Evolutionary conservation across 805 yeast genomes (phyloP), one percentile per base, ranked within the genome.

Genomic region (Suhomyces sp.): DNA sequence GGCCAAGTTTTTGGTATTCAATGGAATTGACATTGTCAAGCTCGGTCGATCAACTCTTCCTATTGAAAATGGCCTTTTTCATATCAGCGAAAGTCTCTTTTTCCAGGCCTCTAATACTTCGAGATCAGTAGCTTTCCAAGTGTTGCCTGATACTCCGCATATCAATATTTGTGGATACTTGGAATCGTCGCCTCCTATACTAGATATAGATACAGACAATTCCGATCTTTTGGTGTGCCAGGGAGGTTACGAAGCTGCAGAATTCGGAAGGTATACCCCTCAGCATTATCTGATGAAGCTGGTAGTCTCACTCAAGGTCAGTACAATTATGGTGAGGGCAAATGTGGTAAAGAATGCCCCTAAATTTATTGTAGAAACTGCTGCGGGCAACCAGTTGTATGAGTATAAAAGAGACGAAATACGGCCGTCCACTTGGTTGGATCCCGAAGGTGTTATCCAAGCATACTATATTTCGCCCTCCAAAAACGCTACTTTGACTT

Each of bases 241-340:
- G 47, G 76, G 76, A 12, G 75, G 75, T 1, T 65, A 67, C 51
- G 62, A 68, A 22, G 62, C 68, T 44, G 73, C 75, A 1, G 75
- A 72, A 46, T 53, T 66, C 7, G n/a, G 33, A 7, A 33, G 25
- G 19, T 35, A n/a, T 13, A 43, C 44, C 1, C 24, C 21, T n/a
- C 25, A 41, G 19, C n/a, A 13, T 2, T n/a, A 2, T 7, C 6
- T 6, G 12, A 17, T 41, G 44, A 22, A 41, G 29, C 44, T 6
- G 13, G 29, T 41, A 10, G 17, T 9, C 9, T 41, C 29, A 6
- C 21, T 21, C 7, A 7, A 41, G 21, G 10, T 41, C 6, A 17
- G 22, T 2, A 22, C 13, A 3, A 6, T 9, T 12, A n/a, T 22
- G 13, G 25, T 22, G 13, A 21, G 27, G 17, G 25, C 21, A 4